Evolutionary conservation across 768 basidiomycete genomes (phyloP).

Genomic region (Steccherinum ochraceum): DNA sequence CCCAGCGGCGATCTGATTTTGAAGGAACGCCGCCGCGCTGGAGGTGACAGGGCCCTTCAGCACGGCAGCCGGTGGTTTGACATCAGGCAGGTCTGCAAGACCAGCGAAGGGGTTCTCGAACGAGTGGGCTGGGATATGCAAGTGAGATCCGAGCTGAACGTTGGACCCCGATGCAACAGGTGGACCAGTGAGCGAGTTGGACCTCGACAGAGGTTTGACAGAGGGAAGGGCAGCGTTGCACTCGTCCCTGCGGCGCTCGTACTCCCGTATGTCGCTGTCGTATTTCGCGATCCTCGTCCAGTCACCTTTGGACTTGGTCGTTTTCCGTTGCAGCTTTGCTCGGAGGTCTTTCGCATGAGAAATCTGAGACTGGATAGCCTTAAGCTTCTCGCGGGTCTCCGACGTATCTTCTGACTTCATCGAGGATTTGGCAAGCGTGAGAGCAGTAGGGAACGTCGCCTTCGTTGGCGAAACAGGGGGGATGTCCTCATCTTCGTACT

Average conservation of each 20-base stretch:
- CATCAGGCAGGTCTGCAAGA: background rate
- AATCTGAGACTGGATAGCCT: conserved; percentile 7
- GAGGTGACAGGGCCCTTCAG: background rate
- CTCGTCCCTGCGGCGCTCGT: conserved; percentile 11
- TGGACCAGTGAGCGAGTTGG: background rate
- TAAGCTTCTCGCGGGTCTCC: conserved; percentile 8
- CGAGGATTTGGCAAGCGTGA: background rate
- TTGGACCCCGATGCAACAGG: conserved; percentile 18
- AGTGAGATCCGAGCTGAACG: conserved; percentile 4
- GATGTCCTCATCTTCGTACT: background rate
- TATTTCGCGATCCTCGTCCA: conserved; percentile 14
- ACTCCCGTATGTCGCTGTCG: conserved; percentile 8
- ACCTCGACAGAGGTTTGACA: conserved; percentile 6
- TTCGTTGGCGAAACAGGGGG: conserved; percentile 2
- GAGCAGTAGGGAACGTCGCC: background rate
- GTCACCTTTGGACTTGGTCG: conserved; percentile 16
- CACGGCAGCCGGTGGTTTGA: background rate
- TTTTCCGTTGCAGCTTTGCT: conserved; percentile 4
- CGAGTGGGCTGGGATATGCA: background rate
- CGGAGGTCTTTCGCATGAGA: background rate
- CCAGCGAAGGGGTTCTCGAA: background rate
- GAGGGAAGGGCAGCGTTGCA: conserved; percentile 16
- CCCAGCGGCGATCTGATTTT: background rate
- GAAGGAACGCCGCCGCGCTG: background rate
- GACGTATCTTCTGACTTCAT: background rate